Conservation (phyloP, 2,329 filamentous ascomycete genomes). For the Aspergillus sp. region DNA sequence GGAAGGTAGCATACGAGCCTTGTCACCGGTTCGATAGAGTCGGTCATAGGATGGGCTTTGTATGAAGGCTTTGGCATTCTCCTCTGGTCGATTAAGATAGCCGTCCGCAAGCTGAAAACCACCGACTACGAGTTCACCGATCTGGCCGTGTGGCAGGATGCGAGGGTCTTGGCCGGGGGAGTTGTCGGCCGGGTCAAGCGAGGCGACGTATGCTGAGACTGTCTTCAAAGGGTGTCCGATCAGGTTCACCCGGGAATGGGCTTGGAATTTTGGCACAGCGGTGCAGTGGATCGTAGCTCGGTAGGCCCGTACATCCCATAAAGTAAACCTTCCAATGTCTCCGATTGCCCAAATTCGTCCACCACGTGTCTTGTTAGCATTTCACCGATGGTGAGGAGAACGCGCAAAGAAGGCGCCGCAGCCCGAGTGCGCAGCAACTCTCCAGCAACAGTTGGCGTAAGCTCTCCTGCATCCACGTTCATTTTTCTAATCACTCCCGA, state of each 20-base stretch:
- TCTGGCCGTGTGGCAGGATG: slow-evolving; percentile 29
- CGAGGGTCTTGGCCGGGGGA: slow-evolving; percentile 10
- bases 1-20: slow-evolving; percentile 53
- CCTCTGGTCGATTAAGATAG: slow-evolving; percentile 17
- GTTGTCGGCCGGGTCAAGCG: slow-evolving; percentile 14
- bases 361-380: slow-evolving; percentile 23
- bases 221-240: slow-evolving; percentile 29
- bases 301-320: slow-evolving; percentile 28
- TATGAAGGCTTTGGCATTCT: slow-evolving; percentile 18
- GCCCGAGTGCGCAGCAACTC: slow-evolving; percentile 51
- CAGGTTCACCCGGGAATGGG: slow-evolving; percentile 22
- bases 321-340: slow-evolving; percentile 8
- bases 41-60: slow-evolving; percentile 37
- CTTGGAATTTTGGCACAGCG: slow-evolving; percentile 13
- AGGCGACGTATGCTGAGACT: slow-evolving; percentile 24
- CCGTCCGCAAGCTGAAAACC: slow-evolving; percentile 23
- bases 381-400: slow-evolving; percentile 28
- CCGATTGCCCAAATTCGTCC: slow-evolving; percentile 16
- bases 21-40: slow-evolving; percentile 28
- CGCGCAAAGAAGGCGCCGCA: slow-evolving; percentile 14
- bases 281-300: slow-evolving; percentile 23
- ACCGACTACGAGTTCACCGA: slow-evolving; percentile 38
- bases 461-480: slow-evolving; percentile 68
- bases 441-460: slow-evolving; percentile 76
- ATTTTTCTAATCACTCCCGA: slow-evolving; percentile 54